Percentiles rank a stretch among this genome's conserved stretches.
Conservation (phyloP, 2,329 filamentous ascomycete genomes). For the Cordyceps pruinosa region DNA sequence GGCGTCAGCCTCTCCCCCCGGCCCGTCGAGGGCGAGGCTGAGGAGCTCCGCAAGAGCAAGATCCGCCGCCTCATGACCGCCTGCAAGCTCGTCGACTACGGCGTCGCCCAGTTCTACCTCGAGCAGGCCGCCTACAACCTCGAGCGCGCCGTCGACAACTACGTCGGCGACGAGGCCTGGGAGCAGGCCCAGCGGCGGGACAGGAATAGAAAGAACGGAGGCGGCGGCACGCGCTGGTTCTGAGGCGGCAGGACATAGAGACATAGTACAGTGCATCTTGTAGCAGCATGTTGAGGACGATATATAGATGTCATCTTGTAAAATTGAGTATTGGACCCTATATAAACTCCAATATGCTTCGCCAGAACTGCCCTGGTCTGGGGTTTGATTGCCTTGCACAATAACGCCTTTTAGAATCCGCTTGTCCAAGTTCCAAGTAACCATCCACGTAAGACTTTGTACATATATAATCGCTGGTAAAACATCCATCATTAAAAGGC, state of each 20-base stretch:
- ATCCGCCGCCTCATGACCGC: conserved; percentile 72
- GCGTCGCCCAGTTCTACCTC: conserved; percentile 68
- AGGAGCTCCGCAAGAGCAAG: conserved; percentile 62
- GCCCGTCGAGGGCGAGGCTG: conserved; percentile 67
- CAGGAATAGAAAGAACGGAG: conserved; percentile 16
- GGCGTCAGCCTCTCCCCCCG: conserved; percentile 61
- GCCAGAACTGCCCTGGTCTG: background rate
- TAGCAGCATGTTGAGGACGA: background rate
- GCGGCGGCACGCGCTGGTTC: background rate
- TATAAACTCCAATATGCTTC: conserved; percentile 20
- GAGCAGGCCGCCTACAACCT: conserved; percentile 63
- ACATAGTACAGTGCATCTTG: background rate
- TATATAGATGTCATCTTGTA: conserved; percentile 1
- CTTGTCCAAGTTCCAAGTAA: conserved; percentile 19
- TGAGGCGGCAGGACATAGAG: background rate
- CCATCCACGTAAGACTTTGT: conserved; percentile 20
- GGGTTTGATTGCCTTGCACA: conserved; percentile 18
- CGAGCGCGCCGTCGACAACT: conserved; percentile 55
- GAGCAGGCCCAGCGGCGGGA: conserved; percentile 65
- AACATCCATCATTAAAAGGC: conserved; percentile 41
- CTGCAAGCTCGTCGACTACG: conserved; percentile 71
- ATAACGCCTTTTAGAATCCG: conserved; percentile 24
- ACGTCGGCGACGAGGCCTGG: conserved; percentile 68
- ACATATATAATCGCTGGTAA: conserved; percentile 16
- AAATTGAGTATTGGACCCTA: conserved; percentile 17